Evolutionary conservation across 768 basidiomycete genomes (phyloP), one percentile per base, ranked within the genome.

Genomic region (Kwoniella heveanensis): DNA sequence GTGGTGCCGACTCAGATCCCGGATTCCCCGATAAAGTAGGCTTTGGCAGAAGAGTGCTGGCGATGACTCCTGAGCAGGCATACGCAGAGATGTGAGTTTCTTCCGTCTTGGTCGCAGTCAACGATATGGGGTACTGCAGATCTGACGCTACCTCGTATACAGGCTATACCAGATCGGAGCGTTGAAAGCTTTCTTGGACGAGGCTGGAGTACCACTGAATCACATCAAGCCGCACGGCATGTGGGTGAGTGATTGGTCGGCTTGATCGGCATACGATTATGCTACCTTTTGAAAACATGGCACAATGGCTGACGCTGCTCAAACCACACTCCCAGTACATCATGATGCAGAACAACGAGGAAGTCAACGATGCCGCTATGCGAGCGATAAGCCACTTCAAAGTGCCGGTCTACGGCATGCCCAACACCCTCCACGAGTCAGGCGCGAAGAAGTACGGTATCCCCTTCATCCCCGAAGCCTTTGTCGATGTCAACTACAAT

Each of bases 121-220:
- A n/a, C n/a, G n/a, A n/a, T n/a, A n/a, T n/a, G n/a, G n/a, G n/a
- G n/a, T n/a, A n/a, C n/a, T n/a, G n/a, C n/a, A n/a, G n/a, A n/a
- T 44, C 10, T 30, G 15, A 3, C 22, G 37, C 27, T 46, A 32
- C 44, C 29, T 5, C 25, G 48, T 12, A 25, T 86, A 85, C 71
- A 85, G 88, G 63, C 81, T 86, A 4, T 88, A 87, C 69, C 88
- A 88, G 80, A 84, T 88, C 29, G 88, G 87, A n/a, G 86, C 88
- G 0, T 77, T 88, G 7, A 78, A 74, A 3, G 87, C 85, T 0
- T 88, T 88, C 76, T 79, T 89, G 57, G 84, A 83, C 48, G 73
- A 82, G 1, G 82, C 88, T 56, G 84, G 80, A 0, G 67, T 88
- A 5, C 74, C 78, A 1, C 73, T 88, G 22, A 84, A 88, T 68